Evolutionary conservation across 2,329 filamentous ascomycete genomes (phyloP), one percentile per base, ranked within the genome.

Genomic region (Stagonosporopsis vannaccii): DNA sequence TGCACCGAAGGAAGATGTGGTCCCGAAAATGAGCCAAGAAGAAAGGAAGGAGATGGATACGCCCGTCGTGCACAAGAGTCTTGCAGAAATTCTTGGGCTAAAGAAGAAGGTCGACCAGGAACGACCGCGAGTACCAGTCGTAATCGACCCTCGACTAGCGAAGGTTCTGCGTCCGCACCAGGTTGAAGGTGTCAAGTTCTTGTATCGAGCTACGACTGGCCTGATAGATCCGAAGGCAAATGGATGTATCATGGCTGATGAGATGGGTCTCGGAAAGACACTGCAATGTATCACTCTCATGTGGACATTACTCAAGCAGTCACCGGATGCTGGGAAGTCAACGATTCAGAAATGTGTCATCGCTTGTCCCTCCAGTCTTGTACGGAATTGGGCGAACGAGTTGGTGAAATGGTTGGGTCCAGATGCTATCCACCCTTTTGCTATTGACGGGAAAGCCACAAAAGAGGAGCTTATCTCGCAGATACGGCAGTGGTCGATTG

Each of bases 231-330:
- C 90, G 33, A 94, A 94, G 67, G 95, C 95, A 44, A 91, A 97
- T 75, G 95, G 95, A 2, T 99, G 95, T 77, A 99, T 99, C 74
- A 99, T 99, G 95, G 95, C 95, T 49, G 95, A 99, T 74, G 95
- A 97, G 74, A 99, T 99, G 95, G 95, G 95, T 66, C 80, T 99
- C 26, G 95, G 95, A 53, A 99, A 99, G 79, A 99, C 95, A 67
- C 79, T 99, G 39, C 95, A 99, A 80, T 99, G 95, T 76, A 99
- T 99, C 69, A 86, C 95, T 0, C 84, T 99, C 45, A 89, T 99
- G 82, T 99, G 95, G 95, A 99, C 95, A 1, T 79, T 99, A 1
- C 80, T 99, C 15, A 98, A 97, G 75, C 95, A 99, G 72, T 96
- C 93, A 0, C 91, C 95, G 0, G 92, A 97, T 36, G 92, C 94